Conservation (phyloP, 148 eudicot genomes). For the Rhododendron vialii region DNA sequence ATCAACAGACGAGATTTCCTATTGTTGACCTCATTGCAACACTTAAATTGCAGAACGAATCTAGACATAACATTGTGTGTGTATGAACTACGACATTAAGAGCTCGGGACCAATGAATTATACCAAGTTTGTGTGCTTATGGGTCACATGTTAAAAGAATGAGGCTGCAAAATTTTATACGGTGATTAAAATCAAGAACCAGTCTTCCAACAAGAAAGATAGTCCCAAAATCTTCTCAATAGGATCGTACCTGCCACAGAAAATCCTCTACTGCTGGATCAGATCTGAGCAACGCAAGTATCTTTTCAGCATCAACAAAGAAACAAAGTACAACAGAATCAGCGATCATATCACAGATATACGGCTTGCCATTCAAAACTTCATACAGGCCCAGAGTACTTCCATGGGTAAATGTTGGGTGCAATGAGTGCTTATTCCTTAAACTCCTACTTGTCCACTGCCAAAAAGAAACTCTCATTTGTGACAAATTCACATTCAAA, state of each 20-base stretch:
- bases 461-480: constrained; percentile 12
- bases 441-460: constrained; percentile 77
- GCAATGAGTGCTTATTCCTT: constrained; percentile 55
- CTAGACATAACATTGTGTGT: neutral
- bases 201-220: neutral
- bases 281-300: constrained; percentile 51
- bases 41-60: neutral
- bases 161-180: neutral
- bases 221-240: neutral
- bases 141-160: neutral
- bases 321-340: constrained; percentile 88
- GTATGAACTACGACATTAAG: neutral
- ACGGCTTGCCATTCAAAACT: constrained; percentile 79
- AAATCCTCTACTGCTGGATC: constrained; percentile 74
- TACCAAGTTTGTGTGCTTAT: neutral
- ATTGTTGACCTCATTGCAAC: neutral
- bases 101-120: neutral
- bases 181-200: neutral
- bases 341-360: constrained; percentile 66
- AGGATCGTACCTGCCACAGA: constrained; percentile 74
- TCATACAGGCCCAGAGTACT: constrained; percentile 89
- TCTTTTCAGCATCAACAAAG: constrained; percentile 64
- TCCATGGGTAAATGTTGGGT: constrained; percentile 85
- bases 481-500: neutral
- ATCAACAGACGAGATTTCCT: neutral